Evolutionary conservation across 2,329 filamentous ascomycete species (phyloP), one percentile per base, ranked within the genome.

Genomic region (Botrytis pseudocinerea): DNA sequence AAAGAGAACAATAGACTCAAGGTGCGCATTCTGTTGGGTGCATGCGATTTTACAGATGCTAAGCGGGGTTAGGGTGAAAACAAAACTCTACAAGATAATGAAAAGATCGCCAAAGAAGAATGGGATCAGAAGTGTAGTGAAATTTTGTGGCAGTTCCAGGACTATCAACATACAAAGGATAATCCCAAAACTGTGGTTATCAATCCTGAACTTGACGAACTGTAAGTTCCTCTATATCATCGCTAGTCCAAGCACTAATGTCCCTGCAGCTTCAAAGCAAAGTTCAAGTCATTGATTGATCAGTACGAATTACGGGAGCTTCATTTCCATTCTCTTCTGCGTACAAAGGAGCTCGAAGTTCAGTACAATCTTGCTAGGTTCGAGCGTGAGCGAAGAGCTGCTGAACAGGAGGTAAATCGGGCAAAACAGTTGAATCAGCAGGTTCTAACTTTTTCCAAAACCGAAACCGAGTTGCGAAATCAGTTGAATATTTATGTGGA

Each of bases 1-100:
- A 93, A 95, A 79, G 96, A 99, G 81, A 99, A 99, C 82, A 98
- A 98, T 83, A 97, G 97, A 84, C 90, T 99, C 77, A 98, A 98
- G 91, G 93, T 96, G 83, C 70, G 79, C 70, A 71, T 71, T 64
- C 20, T 71, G 46, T 46, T 71, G 59, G 28, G 46, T 57, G 38
- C 25, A 65, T 66, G 70, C 48, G 48, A 40, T 35, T 69, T 71
- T 51, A 69, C 42, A 73, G 66, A 70, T 76, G 77, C 60, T 71
- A 69, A 69, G 64, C 72, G 70, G 71, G 73, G 75, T 71, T 81
- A 94, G 92, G 93, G 94, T 83, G 96, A 99, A 82, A 97, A 98
- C 82, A 95, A 97, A 80, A 94, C 93, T 70, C 87, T 97, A 42
- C 92, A 95, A 79, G 94, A 95, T 77, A 93, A 89, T 60, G 93